Evolutionary conservation across 805 yeast species (phyloP).

Genomic region (Suhomyces vadensis): DNA sequence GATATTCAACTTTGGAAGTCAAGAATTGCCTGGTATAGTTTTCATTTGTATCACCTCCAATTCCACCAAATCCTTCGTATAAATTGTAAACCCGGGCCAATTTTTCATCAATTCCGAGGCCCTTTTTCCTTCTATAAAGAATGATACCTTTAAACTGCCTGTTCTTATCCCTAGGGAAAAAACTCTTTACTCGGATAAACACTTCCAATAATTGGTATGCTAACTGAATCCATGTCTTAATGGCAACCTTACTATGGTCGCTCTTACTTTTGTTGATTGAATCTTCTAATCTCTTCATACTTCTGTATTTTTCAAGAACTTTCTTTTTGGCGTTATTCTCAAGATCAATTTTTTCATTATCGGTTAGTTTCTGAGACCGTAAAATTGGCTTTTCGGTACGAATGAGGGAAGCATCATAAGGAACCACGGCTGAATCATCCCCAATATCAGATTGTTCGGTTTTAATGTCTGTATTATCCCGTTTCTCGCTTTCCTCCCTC

Average conservation of each 20-base stretch:
- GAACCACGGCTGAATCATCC: constrained; percentile 6
- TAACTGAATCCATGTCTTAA: constrained; percentile 76
- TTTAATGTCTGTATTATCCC: constrained; percentile 27
- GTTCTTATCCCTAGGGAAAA: constrained; percentile 76
- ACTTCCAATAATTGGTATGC: constrained; percentile 83
- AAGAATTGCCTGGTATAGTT: constrained; percentile 30
- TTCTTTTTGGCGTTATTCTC: constrained; percentile 60
- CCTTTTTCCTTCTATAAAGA: constrained; percentile 58
- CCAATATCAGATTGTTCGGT: constrained; percentile 16
- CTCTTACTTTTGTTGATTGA: constrained; percentile 18
- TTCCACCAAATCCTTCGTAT: constrained; percentile 50
- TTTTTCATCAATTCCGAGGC: constrained; percentile 70
- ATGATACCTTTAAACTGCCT: constrained; percentile 69
- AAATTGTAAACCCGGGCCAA: constrained; percentile 66
- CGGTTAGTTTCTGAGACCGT: constrained; percentile 23
- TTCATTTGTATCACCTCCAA: constrained; percentile 22
- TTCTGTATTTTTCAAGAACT: constrained; percentile 55
- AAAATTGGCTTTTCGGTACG: constrained; percentile 10
- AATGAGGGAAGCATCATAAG: constrained; percentile 13
- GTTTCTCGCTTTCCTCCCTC: constrained; percentile 9
- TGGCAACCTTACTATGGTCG: constrained; percentile 54
- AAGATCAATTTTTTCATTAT: constrained; percentile 52
- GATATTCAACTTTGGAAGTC: constrained; percentile 59
- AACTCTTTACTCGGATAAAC: constrained; percentile 72
- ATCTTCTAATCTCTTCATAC: constrained; percentile 52